Percentiles rank a stretch among this genome's conserved stretches.
Evolutionary conservation across 2,329 filamentous ascomycete genomes (phyloP).

Genomic region (Septoria linicola): DNA sequence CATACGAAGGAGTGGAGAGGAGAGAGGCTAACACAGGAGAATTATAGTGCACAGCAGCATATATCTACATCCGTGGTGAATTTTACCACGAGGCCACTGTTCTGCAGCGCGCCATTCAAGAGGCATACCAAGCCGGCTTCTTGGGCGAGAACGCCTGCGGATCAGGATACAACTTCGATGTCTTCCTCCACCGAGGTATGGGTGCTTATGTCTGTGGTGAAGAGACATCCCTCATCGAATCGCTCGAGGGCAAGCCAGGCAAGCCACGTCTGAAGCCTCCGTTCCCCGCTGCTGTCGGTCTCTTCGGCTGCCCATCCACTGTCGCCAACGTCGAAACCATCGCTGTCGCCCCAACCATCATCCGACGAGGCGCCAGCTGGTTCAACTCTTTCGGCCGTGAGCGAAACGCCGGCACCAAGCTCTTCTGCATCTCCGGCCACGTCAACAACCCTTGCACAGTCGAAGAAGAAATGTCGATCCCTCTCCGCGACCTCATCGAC

Average conservation of each 20-base stretch:
- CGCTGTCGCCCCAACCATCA: conserved; percentile 92
- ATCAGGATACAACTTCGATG: conserved; percentile 95
- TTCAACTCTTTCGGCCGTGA: conserved; percentile 93
- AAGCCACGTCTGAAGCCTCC: conserved; percentile 98
- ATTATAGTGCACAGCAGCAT: conserved; percentile 75
- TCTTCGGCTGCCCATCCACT: conserved; percentile 96
- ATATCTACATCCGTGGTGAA: conserved; percentile 99
- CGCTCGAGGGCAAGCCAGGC: conserved; percentile 95
- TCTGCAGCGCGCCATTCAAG: conserved; percentile 92
- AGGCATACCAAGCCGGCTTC: conserved; percentile 89
- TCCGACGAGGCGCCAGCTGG: conserved; percentile 87
- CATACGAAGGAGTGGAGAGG: background rate
- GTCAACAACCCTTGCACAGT: conserved; percentile 98
- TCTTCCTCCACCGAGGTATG: conserved; percentile 93
- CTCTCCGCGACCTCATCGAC: conserved; percentile 92
- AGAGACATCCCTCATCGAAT: conserved; percentile 97
- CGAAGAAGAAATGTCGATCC: conserved; percentile 99
- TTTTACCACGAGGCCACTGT: conserved; percentile 95
- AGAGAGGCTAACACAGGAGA: background rate
- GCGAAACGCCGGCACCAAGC: conserved; percentile 94
- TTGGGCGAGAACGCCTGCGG: conserved; percentile 98
- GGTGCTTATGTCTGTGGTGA: conserved; percentile 98
- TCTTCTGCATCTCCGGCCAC: conserved; percentile 96
- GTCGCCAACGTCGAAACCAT: conserved; percentile 98
- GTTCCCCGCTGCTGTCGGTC: conserved; percentile 93